Evolutionary conservation across 495 filamentous ascomycete species (phyloP).

Genomic region (Hyaloscypha variabilis): DNA sequence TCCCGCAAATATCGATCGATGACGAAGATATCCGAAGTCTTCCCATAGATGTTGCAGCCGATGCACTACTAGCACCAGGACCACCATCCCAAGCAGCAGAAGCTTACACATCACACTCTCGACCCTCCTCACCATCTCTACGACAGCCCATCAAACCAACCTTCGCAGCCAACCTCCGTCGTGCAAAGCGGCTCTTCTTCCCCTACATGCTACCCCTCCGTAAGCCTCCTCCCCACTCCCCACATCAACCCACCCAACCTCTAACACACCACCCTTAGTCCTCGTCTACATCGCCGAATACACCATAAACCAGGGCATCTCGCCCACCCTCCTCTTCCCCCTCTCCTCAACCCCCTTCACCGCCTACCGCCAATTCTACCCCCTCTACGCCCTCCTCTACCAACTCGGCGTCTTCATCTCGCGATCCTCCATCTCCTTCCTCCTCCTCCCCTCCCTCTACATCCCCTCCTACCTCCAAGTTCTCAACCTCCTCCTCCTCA

Average conservation of each 20-base stretch:
- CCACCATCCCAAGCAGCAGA: constrained; percentile 18
- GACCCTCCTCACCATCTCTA: constrained; percentile 20
- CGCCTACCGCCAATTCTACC: constrained; percentile 86
- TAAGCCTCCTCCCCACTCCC: neutral
- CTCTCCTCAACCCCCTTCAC: constrained; percentile 72
- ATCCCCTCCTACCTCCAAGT: constrained; percentile 82
- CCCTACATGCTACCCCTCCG: constrained; percentile 81
- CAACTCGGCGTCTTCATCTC: constrained; percentile 94
- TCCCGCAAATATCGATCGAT: constrained; percentile 31
- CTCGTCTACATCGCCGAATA: constrained; percentile 96
- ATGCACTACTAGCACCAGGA: constrained; percentile 24
- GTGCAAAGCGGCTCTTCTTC: constrained; percentile 47
- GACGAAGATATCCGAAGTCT: constrained; percentile 21
- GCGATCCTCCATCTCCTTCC: constrained; percentile 83
- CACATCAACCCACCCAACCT: too few species aligned
- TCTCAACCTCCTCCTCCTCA: constrained; percentile 73
- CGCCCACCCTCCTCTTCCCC: constrained; percentile 88
- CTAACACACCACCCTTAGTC: constrained; percentile 40
- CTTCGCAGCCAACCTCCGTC: constrained; percentile 50
- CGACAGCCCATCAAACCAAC: constrained; percentile 1
- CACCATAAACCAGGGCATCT: constrained; percentile 92
- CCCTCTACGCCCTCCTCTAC: constrained; percentile 88
- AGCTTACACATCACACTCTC: constrained; percentile 29
- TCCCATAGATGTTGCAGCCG: constrained; percentile 15
- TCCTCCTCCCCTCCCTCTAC: constrained; percentile 81